These are phyloP conservation scores for Oryza officinalis DNA, from an alignment of 176 grass and related monocot species.

Conservation along the genomic window DNA sequence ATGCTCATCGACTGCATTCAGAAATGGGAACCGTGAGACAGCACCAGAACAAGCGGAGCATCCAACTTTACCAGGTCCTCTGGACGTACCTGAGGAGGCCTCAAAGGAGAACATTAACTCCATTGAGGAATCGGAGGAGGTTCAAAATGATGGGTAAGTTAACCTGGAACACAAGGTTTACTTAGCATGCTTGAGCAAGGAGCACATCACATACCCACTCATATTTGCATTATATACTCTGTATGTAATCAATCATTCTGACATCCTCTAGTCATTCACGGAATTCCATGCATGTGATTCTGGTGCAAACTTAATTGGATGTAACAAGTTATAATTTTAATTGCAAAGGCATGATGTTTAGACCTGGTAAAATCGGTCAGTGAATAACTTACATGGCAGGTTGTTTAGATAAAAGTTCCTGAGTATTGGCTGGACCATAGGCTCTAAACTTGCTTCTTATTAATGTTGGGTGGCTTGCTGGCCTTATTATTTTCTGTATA, in stretches of 20 bases:
- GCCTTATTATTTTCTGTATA: not conserved
- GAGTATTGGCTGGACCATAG: not conserved
- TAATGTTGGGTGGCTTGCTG: not conserved
- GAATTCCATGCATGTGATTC: not conserved
- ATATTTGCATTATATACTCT: not conserved
- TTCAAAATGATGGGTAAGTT: constrained; percentile 51
- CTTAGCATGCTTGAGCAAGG: not conserved
- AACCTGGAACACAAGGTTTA: not conserved
- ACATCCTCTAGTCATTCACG: not conserved
- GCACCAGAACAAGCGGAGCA: constrained; percentile 7
- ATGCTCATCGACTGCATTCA: not conserved
- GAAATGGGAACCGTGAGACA: constrained; percentile 31
- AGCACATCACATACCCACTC: not conserved
- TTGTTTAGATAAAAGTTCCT: not conserved
- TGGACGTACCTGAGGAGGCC: constrained; percentile 44
- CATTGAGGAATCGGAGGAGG: constrained; percentile 55
- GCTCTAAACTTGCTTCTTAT: not conserved
- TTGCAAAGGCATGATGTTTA: not conserved
- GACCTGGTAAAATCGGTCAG: not conserved
- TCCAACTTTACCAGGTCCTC: constrained; percentile 38
- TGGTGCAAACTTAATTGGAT: not conserved
- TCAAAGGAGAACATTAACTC: constrained; percentile 42
- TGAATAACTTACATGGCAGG: not conserved
- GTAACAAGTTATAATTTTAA: not conserved
- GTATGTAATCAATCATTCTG: not conserved